A percentile compares a stretch with the other conserved stretches of the same genome.
Evolutionary conservation across 2,329 filamentous ascomycete species (phyloP).

Genomic region (Tolypocladium capitatum): DNA sequence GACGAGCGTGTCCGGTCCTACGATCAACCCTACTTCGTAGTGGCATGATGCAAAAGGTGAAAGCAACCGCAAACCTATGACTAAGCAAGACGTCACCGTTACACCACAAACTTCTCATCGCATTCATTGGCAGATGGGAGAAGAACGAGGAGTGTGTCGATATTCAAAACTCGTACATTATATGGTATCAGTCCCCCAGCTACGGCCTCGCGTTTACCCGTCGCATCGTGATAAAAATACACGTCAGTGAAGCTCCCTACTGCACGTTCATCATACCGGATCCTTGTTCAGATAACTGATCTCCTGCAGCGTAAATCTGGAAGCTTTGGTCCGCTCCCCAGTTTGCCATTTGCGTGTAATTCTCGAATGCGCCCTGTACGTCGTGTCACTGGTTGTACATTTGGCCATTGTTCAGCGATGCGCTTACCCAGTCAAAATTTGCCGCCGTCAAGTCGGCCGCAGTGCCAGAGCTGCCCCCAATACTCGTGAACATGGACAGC

Average conservation of each 20-base stretch:
- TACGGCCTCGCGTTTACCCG: not conserved
- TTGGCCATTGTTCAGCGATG: not conserved
- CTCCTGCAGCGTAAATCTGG: slow-evolving; percentile 30
- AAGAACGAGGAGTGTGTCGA: not conserved
- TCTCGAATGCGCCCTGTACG: slow-evolving; percentile 40
- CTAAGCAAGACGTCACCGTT: not conserved
- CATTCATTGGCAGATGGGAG: not conserved
- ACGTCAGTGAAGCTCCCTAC: not conserved
- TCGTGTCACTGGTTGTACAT: slow-evolving; percentile 10
- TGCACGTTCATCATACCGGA: slow-evolving; percentile 10
- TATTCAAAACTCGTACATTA: not conserved
- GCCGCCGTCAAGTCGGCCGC: slow-evolving; percentile 30
- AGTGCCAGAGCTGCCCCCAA: slow-evolving; percentile 16
- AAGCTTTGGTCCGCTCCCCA: slow-evolving; percentile 40
- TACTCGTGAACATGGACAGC: slow-evolving; percentile 38
- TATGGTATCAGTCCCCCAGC: not conserved
- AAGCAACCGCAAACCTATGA: not conserved
- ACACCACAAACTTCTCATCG: no score
- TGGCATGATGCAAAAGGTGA: no score
- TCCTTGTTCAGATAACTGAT: slow-evolving; percentile 12
- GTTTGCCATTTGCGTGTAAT: slow-evolving; percentile 38
- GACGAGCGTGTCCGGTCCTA: not conserved
- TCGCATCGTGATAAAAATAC: not conserved
- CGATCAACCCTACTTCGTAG: no score
- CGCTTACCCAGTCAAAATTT: slow-evolving; percentile 47